Percentiles rank a stretch among this genome's conserved stretches.
Evolutionary conservation across 129 eudicot species (phyloP).

Genomic region (Artemisia annua): DNA sequence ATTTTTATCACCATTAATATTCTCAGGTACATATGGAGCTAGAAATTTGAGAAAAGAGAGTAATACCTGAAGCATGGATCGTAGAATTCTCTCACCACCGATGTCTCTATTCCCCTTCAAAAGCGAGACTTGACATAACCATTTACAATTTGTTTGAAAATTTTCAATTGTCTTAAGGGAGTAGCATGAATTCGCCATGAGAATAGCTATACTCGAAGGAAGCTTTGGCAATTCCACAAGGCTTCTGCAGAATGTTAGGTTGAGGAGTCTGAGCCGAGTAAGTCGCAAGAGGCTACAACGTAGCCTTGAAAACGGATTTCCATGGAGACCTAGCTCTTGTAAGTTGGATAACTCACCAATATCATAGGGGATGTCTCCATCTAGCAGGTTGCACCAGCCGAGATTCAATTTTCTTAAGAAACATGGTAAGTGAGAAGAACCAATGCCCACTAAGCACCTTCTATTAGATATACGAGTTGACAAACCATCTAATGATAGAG

Average conservation of each 20-base stretch:
- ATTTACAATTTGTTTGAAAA: background rate
- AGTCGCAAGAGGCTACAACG: no score
- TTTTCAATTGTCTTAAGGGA: background rate
- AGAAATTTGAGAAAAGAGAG: background rate
- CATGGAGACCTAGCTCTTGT: background rate
- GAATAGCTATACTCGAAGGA: background rate
- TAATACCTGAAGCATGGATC: background rate
- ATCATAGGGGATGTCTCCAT: background rate
- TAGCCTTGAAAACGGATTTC: background rate
- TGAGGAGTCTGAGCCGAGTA: no score
- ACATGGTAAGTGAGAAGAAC: background rate
- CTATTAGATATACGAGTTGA: no score
- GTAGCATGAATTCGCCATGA: background rate
- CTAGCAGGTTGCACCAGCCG: background rate
- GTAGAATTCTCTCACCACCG: background rate
- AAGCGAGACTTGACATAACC: background rate
- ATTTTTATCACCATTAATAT: background rate
- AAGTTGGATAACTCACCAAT: background rate
- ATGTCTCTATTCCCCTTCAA: background rate
- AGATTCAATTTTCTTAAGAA: background rate
- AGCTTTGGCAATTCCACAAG: background rate
- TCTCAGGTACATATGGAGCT: background rate
- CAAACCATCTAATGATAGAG: no score
- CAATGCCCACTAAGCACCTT: no score
- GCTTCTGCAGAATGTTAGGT: background rate